A percentile compares a stretch with the other conserved stretches of the same genome.
Conservation (phyloP, 441 rosid genomes). For the Adansonia rubrostipa region DNA sequence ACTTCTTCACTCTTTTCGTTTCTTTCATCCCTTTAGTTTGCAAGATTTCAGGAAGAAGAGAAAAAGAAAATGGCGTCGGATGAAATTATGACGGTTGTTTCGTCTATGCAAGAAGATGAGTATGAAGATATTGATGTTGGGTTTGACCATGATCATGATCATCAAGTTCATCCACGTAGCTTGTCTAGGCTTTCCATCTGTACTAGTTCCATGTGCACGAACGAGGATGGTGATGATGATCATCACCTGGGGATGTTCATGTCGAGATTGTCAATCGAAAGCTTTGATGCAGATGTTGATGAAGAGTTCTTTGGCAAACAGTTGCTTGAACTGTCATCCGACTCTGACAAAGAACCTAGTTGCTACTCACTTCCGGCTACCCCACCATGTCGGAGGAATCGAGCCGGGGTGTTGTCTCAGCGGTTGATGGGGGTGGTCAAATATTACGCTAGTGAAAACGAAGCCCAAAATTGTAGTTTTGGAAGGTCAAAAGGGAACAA, state of each 20-base stretch:
- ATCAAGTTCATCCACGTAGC: constrained; percentile 39
- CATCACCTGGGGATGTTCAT: constrained; percentile 20
- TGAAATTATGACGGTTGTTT: constrained; percentile 40
- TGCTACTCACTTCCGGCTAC: constrained; percentile 27
- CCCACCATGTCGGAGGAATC: constrained; percentile 11
- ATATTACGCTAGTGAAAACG: constrained; percentile 28
- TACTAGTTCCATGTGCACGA: constrained; percentile 56
- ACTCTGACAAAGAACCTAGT: constrained; percentile 23
- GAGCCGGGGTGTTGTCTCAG: constrained; percentile 2
- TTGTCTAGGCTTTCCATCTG: constrained; percentile 76
- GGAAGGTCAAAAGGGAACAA: constrained; percentile 28
- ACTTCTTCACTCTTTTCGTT: neutral
- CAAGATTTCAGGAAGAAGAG: neutral
- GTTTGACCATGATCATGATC: constrained; percentile 41
- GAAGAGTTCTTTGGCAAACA: constrained; percentile 21
- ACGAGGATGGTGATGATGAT: constrained; percentile 34
- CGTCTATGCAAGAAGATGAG: constrained; percentile 41
- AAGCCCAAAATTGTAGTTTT: constrained; percentile 1
- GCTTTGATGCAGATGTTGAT: constrained; percentile 28
- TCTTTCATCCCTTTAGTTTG: neutral
- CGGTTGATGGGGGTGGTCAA: constrained; percentile 18
- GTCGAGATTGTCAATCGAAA: constrained; percentile 25
- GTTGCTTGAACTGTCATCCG: constrained; percentile 18
- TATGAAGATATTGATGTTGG: constrained; percentile 43
- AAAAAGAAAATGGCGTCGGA: constrained; percentile 50